Evolutionary conservation across 2,329 filamentous ascomycete species (phyloP), one percentile per base, ranked within the genome.

Genomic region (Alternaria sp.): DNA sequence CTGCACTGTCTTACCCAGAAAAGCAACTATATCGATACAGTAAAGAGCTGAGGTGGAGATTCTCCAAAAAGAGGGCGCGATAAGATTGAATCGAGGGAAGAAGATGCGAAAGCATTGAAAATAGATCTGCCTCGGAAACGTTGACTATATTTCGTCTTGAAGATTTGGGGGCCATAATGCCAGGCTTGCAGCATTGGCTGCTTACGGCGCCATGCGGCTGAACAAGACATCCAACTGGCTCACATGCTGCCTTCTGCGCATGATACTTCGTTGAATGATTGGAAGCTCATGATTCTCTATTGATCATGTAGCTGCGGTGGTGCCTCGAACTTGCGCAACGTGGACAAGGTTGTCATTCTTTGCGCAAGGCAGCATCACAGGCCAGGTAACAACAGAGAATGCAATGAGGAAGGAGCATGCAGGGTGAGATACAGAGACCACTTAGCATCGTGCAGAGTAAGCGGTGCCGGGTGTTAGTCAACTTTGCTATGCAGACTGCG

Each of bases 141-240:
- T 45, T 36, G 32, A 22, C 43, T 61, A 62, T 57, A 60, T 34
- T 64, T 48, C 34, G 32, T 36, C 28, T 34, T 22, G 52, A 38
- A 18, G 48, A 9, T 22, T 62, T 66, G 65, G 65, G 65, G 60
- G 60, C 60, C 54, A 50, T 58, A 41, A 32, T 25, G 53, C 12
- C 27, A 36, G 30, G 45, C 41, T 25, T n/a, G 51, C 34, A 30
- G 41, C 36, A 49, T 54, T 63, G 46, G 57, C 62, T 57, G 57
- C 52, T 54, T 60, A 52, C 38, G 56, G 55, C 28, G 27, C 32
- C 55, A 53, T 62, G 60, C 63, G 60, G 60, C 65, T 67, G 65
- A 59, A 43, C 9, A 22, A 34, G 28, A 49, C 20, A 43, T 44
- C 34, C 58, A 25, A 48, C 30, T 54, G 40, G 61, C 27, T 18